Evolutionary conservation across 805 yeast species (phyloP), one percentile per base, ranked within the genome.

Genomic region (Metschnikowia cubensis): DNA sequence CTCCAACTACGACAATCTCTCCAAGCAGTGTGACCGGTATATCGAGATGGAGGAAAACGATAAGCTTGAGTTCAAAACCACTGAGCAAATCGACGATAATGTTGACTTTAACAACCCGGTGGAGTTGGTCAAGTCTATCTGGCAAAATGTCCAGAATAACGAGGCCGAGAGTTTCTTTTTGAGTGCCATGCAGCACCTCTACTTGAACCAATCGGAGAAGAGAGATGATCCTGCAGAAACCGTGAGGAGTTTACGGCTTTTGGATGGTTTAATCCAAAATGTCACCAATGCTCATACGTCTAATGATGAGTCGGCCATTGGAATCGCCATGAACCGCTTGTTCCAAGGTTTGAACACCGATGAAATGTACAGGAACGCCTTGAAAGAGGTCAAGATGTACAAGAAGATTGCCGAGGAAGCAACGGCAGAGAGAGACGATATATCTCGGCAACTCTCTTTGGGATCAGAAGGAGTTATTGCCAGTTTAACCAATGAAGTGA

Each of bases 401-500:
- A 58, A 59, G 55, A 57, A 57, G 49, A 48, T 61, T 32, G 67
- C 68, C 3, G 66, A 59, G 25, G 67, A 64, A 41, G 67, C 68
- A 18, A 54, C 64, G 14, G 61, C 66, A 3, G 64, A 63, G 40
- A 66, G 82, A 50, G 82, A 80, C 62, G 82, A 80, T 33, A 73
- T 89, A 71, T 79, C 82, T 32, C 72, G 81, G 47, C 89, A 85
- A 62, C 70, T 88, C 22, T 75, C 82, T 4, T 65, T 87, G 61
- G 97, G 96, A 1, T 84, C 95, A 2, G 86, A 87, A 51, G 90
- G 89, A 25, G 70, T 84, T 60, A 75, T 87, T 42, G 75, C 84
- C 39, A 75, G 77, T 45, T 67, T 91, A 35, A 72, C 80, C 25
- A 75, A 75, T 49, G 88, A 88, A 52, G 63, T 87, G 21, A 74